Percentiles rank a stretch among this genome's conserved stretches.
Conservation (phyloP, 2,329 filamentous ascomycete species). For the Talaromyces sp. region DNA sequence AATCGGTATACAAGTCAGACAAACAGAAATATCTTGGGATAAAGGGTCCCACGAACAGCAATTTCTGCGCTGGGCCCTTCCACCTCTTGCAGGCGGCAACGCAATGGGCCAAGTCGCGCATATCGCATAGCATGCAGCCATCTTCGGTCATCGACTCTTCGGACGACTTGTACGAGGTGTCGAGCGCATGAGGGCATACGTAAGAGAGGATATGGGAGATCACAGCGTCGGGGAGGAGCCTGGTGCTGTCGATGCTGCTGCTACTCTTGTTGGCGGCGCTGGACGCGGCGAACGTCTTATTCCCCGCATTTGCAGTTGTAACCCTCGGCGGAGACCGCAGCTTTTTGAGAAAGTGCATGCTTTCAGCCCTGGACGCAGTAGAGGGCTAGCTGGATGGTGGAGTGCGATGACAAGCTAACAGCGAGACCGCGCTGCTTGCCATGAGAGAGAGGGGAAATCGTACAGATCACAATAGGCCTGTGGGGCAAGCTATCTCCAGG, state of each 20-base stretch:
- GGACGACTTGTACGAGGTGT: constrained; percentile 74
- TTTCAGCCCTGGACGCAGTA: not conserved
- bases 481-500: not conserved
- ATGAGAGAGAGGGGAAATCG: not conserved
- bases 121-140: constrained; percentile 88
- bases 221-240: constrained; percentile 61
- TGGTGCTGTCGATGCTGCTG: constrained; percentile 32
- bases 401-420: not conserved
- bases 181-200: constrained; percentile 76
- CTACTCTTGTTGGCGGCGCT: not conserved
- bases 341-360: constrained; percentile 1
- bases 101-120: constrained; percentile 81
- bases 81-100: constrained; percentile 70
- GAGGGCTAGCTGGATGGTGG: not conserved
- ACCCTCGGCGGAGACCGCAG: not conserved
- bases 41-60: constrained; percentile 55
- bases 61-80: constrained; percentile 53
- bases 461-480: not conserved
- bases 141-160: constrained; percentile 75
- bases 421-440: not conserved
- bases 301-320: not conserved
- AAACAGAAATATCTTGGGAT: not conserved
- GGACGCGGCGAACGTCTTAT: not conserved
- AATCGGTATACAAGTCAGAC: not conserved
- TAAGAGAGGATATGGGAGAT: constrained; percentile 73